Percentiles rank a stretch among this genome's conserved stretches.
These are phyloP conservation scores for Mrakia hoshinonis DNA, from an alignment of 768 basidiomycete species.

Conservation along the genomic window DNA sequence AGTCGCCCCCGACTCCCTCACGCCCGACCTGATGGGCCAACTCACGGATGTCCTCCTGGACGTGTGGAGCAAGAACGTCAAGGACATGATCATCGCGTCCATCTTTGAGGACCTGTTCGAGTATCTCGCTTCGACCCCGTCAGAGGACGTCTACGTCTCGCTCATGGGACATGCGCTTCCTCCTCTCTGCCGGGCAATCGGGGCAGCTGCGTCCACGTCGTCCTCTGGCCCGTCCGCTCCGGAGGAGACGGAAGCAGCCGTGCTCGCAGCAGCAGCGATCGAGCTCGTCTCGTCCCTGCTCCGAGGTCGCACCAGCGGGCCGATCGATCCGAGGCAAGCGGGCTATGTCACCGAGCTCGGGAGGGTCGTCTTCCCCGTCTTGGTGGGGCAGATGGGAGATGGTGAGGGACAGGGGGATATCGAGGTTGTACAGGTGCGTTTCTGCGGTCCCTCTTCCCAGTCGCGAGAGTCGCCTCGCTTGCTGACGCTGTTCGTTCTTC, in stretches of 20 bases:
- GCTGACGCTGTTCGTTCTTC: background rate
- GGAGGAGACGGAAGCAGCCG: slow-evolving; percentile 51
- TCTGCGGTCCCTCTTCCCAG: background rate
- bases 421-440: slow-evolving; percentile 50
- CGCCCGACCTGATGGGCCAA: slow-evolving; percentile 53
- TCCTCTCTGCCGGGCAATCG: slow-evolving; percentile 57
- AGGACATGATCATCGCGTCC: slow-evolving; percentile 83
- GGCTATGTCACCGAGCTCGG: slow-evolving; percentile 54
- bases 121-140: slow-evolving; percentile 56
- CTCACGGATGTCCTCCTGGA: slow-evolving; percentile 62
- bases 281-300: slow-evolving; percentile 69
- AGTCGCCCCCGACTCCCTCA: slow-evolving; percentile 51
- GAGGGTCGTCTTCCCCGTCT: slow-evolving; percentile 56
- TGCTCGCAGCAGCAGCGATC: slow-evolving; percentile 65
- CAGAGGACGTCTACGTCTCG: slow-evolving; percentile 57
- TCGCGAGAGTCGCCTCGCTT: too few species aligned
- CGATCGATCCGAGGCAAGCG: slow-evolving; percentile 51
- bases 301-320: slow-evolving; percentile 52
- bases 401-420: slow-evolving; percentile 55
- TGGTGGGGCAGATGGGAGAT: slow-evolving; percentile 50
- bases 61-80: slow-evolving; percentile 78
- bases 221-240: slow-evolving; percentile 41
- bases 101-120: slow-evolving; percentile 72
- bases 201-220: too few species aligned
- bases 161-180: slow-evolving; percentile 70